Evolutionary conservation across 768 basidiomycete species (phyloP), one percentile per base, ranked within the genome.

Genomic region (Pisolithus orientalis): DNA sequence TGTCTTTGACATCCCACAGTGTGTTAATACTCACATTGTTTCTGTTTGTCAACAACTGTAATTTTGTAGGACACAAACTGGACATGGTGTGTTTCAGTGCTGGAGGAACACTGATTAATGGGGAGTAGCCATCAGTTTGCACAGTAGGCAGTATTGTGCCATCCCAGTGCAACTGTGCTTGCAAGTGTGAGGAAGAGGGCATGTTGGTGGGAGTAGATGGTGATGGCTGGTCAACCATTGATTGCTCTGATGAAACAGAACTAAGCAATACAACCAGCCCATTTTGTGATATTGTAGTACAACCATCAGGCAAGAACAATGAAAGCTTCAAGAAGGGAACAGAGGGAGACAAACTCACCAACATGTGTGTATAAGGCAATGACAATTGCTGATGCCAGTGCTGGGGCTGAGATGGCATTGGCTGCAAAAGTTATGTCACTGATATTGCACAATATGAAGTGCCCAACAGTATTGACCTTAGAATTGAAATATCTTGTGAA

Each of bases 271-370:
- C 38, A 39, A 63, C 53, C 9, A 47, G 37, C 28, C 50, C 21
- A 8, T 59, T 39, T 11, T 48, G 49, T 21, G 39, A 34, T 13
- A 14, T 34, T 4, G 34, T 34, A 42, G 27, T 53, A 55, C 52
- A 50, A 46, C 57, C 53, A 49, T 68, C 53, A 47, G 72, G 70
- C 43, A 67, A 68, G 57, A 76, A 57, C 55, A 82, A 53, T 1
- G 81, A 80, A 38, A 83, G 68, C 47, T 75, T 77, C 43, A 80
- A 75, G 53, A 83, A 82, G 0, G 78, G 70, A 3, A 68, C 63
- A 0, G 80, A 72, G 1, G 79, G 79, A 0, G 80, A 80, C 2
- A 63, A 60, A 3, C 54, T 55, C 17, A 63, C 17, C 9, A n/a
- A 31, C 16, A 52, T 13, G 8, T 51, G 52, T 13, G 49, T 27